phyloP scores from a whole-genome alignment of 345 rosid species.

The Pelargonium nanum region DNA sequence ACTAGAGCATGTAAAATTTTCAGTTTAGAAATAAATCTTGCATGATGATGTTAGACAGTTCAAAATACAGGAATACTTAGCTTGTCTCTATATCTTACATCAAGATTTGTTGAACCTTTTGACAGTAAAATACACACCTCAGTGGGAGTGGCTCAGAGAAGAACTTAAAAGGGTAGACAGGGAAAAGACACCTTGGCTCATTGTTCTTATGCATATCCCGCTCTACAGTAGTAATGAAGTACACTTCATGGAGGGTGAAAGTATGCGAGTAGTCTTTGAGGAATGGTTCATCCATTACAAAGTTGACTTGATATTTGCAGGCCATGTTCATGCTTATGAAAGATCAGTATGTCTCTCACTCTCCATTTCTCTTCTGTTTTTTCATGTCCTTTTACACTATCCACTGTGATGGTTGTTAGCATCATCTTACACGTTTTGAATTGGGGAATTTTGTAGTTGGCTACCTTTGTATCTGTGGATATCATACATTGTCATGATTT shows the following conservation, averaged over 20 bases:
- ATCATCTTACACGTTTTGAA: too few species aligned
- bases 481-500: too few species aligned
- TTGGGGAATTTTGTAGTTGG: too few species aligned
- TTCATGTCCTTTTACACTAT: neutral
- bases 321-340: constrained; percentile 98
- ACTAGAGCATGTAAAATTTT: too few species aligned
- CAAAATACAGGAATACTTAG: too few species aligned
- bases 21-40: too few species aligned
- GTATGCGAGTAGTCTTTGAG: constrained; percentile 78
- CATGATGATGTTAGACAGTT: too few species aligned
- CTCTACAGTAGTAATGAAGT: constrained; percentile 77
- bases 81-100: constrained; percentile 3
- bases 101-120: constrained; percentile 10
- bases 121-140: constrained; percentile 87
- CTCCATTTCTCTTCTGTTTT: neutral
- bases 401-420: neutral
- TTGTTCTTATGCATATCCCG: constrained; percentile 85
- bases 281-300: constrained; percentile 51
- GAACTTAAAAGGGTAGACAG: constrained; percentile 74
- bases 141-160: constrained; percentile 62
- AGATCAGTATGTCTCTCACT: constrained; percentile 62
- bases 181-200: constrained; percentile 93
- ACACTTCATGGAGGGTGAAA: constrained; percentile 93
- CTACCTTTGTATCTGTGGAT: too few species aligned
- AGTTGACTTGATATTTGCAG: constrained; percentile 87